Evolutionary conservation across 805 yeast species (phyloP), one percentile per base, ranked within the genome.

Genomic region (Lipomyces sp.): DNA sequence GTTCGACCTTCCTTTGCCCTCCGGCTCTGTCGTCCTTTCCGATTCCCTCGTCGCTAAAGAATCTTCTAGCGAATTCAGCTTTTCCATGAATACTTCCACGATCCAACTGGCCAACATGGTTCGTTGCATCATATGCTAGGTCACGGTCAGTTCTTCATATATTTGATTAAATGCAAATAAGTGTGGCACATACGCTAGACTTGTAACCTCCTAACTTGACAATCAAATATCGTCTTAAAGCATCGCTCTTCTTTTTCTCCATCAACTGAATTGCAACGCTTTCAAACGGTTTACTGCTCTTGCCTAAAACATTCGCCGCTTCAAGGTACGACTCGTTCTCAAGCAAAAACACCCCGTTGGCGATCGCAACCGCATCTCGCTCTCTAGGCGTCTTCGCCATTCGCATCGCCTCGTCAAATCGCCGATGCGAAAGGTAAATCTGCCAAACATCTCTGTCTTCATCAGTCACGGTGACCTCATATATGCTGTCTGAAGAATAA

Each of bases 371-470:
- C 7, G 79, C 74, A 71, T 87, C 87, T 59, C 74, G 78, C n/a
- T 79, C 76, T 10, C 72, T 59, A n/a, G 75, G 45, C 64, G 83
- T 82, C 37, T 77, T 72, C 2, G 83, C 75, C 15, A 86, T 75
- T 1, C 75, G 69, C 57, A 90, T 78, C 0, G 97, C 97, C 56
- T 85, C 86, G 18, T 88, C 90, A 76, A 82, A 94, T 64, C 84
- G 77, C 6, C 80, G 76, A 60, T 80, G 80, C 2, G 81, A 82
- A n/a, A 87, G 74, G 72, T 87, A 76, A 0, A 85, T 79, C 62
- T 83, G 84, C 97, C 98, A 91, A 2, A 93, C 87, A 33, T 89
- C 89, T 3, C 83, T 79, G 3, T 87, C 81, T 75, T 94, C 98
- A 73, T 89, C 84, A 45, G 83, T 83, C 11, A 90, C 80, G 8